These are phyloP conservation scores for Solanum phureja DNA, from an alignment of 257 asterid genomes.

Conservation along the genomic window DNA sequence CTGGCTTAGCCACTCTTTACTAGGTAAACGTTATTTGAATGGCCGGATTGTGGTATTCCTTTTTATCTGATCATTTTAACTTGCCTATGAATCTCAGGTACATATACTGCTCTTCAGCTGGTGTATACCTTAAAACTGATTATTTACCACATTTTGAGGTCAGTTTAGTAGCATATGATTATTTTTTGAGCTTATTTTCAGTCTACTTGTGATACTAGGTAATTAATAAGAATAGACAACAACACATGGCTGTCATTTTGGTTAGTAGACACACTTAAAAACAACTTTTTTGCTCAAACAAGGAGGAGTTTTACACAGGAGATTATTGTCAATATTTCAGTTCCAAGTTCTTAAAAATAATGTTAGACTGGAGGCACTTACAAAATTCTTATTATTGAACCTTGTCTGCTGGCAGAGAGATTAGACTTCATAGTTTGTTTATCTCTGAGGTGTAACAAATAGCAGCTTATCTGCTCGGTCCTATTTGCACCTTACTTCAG, in stretches of 20 bases:
- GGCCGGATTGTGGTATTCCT: background rate
- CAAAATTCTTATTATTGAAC: background rate
- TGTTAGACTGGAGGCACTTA: background rate
- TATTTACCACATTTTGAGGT: slow-evolving; percentile 72
- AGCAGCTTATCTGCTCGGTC: background rate
- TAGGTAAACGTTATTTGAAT: background rate
- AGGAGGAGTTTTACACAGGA: background rate
- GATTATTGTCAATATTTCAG: background rate
- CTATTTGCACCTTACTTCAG: background rate
- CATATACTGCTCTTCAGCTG: slow-evolving; percentile 92
- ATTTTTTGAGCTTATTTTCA: background rate
- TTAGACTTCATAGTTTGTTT: background rate
- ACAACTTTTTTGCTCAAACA: background rate
- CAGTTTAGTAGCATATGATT: background rate
- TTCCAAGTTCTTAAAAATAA: background rate
- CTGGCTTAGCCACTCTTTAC: background rate
- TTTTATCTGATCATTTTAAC: background rate
- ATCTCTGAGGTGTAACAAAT: background rate
- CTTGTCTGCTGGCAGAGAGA: background rate
- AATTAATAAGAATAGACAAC: background rate
- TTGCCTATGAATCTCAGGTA: slow-evolving; percentile 33
- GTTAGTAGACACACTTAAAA: background rate
- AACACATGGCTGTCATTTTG: background rate
- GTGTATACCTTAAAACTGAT: slow-evolving; percentile 79
- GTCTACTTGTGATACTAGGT: background rate